Evolutionary conservation across 345 rosid genomes (phyloP).

Genomic region (Microthlaspi erraticum): DNA sequence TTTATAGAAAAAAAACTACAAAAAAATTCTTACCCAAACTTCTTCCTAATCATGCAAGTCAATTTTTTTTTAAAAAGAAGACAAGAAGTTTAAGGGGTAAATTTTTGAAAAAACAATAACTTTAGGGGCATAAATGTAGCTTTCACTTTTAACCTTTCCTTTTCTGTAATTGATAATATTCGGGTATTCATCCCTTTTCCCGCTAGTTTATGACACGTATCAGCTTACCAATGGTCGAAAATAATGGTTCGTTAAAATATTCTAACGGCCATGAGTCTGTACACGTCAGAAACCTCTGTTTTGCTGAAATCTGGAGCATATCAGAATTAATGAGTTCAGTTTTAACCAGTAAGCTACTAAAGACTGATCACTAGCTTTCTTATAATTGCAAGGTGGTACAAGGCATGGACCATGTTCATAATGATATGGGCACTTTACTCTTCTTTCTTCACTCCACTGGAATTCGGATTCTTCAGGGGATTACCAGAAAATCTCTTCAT

Average conservation of each 20-base stretch:
- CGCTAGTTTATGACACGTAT: slow-evolving; percentile 40
- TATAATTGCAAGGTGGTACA: slow-evolving; percentile 61
- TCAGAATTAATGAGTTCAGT: not conserved
- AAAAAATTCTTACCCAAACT: too few species aligned
- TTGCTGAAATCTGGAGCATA: not conserved
- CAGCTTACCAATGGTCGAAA: slow-evolving; percentile 12
- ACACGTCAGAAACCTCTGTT: slow-evolving; percentile 10
- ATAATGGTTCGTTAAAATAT: slow-evolving; percentile 13
- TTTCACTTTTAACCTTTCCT: not conserved
- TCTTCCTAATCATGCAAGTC: not conserved
- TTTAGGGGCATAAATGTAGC: slow-evolving; percentile 10
- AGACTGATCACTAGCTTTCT: not conserved
- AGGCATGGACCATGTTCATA: slow-evolving; percentile 74
- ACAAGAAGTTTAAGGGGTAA: slow-evolving; percentile 16
- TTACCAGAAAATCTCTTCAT: slow-evolving; percentile 70
- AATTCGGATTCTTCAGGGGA: slow-evolving; percentile 89
- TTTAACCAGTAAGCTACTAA: not conserved
- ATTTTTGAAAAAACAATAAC: not conserved
- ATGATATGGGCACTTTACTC: slow-evolving; percentile 86
- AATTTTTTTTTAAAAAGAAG: not conserved
- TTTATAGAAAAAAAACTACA: too few species aligned
- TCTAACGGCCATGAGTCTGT: slow-evolving; percentile 7
- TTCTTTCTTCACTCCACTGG: slow-evolving; percentile 88
- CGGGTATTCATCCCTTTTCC: slow-evolving; percentile 34
- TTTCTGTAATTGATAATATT: slow-evolving; percentile 1